These are phyloP conservation scores for Venturia carpophila DNA, from an alignment of 2,329 filamentous ascomycete species.

Conservation along the genomic window DNA sequence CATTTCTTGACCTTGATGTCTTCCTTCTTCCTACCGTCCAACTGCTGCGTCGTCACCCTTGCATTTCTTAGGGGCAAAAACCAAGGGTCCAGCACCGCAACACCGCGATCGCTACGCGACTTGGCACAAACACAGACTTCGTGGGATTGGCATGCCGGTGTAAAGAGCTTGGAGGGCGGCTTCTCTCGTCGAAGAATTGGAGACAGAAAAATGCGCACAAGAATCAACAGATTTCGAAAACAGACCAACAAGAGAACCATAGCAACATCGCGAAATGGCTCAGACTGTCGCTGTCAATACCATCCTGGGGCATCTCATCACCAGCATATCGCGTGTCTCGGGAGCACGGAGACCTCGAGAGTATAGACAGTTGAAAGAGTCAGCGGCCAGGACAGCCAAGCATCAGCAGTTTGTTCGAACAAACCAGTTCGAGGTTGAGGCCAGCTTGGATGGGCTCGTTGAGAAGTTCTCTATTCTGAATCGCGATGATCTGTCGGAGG, in stretches of 20 bases:
- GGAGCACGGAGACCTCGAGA: slow-evolving; percentile 25
- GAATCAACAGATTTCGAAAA: background rate
- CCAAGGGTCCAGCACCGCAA: background rate
- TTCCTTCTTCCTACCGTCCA: background rate
- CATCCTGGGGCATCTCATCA: slow-evolving; percentile 64
- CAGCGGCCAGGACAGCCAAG: slow-evolving; percentile 33
- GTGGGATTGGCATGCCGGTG: background rate
- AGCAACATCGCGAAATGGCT: slow-evolving; percentile 8
- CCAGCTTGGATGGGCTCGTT: slow-evolving; percentile 48
- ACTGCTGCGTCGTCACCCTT: background rate
- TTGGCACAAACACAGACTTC: background rate
- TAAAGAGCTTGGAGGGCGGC: background rate
- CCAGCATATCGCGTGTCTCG: slow-evolving; percentile 49
- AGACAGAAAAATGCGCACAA: background rate
- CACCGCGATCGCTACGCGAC: too few relatives aligned
- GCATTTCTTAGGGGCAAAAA: background rate
- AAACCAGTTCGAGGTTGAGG: slow-evolving; percentile 42
- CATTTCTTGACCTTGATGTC: background rate
- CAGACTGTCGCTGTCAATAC: slow-evolving; percentile 31
- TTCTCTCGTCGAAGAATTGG: background rate
- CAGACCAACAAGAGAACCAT: background rate
- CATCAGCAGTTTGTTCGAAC: slow-evolving; percentile 38
- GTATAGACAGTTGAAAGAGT: slow-evolving; percentile 33
- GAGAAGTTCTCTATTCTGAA: slow-evolving; percentile 80
- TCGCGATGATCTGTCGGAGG: slow-evolving; percentile 71